These are phyloP conservation scores for Pyrenula massariospora DNA, from an alignment of 495 filamentous ascomycete species.

Conservation along the genomic window DNA sequence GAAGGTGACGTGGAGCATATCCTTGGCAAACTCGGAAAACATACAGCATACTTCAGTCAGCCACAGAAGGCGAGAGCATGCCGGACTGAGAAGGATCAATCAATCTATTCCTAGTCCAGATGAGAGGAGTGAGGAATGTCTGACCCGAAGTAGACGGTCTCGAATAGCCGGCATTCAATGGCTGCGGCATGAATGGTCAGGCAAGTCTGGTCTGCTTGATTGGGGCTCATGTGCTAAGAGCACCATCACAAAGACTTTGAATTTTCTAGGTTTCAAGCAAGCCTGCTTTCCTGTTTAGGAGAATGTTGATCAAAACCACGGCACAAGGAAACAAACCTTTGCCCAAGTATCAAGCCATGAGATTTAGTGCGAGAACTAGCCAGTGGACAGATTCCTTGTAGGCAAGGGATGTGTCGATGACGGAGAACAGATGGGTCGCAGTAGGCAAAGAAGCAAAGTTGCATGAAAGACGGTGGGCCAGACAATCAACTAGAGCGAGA, in stretches of 20 bases:
- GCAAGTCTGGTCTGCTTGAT: not conserved
- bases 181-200: not conserved
- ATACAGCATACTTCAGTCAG: constrained; percentile 7
- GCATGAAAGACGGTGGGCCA: not conserved
- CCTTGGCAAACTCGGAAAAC: constrained; percentile 31
- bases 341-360: not conserved
- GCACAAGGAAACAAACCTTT: not conserved
- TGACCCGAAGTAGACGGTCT: not conserved
- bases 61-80: not conserved
- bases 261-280: not conserved
- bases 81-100: not conserved
- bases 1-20: not conserved
- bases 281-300: not conserved
- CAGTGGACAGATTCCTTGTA: not conserved
- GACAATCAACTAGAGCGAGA: not conserved
- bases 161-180: not conserved
- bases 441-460: not conserved
- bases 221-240: not conserved
- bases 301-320: not conserved
- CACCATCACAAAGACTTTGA: not conserved
- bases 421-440: not conserved
- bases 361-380: not conserved
- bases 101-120: not conserved
- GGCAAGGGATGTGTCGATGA: not conserved
- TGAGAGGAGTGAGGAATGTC: not conserved